Base-by-base conservation (phyloP, 768 basidiomycete species). In the Collybia sp. region DNA sequence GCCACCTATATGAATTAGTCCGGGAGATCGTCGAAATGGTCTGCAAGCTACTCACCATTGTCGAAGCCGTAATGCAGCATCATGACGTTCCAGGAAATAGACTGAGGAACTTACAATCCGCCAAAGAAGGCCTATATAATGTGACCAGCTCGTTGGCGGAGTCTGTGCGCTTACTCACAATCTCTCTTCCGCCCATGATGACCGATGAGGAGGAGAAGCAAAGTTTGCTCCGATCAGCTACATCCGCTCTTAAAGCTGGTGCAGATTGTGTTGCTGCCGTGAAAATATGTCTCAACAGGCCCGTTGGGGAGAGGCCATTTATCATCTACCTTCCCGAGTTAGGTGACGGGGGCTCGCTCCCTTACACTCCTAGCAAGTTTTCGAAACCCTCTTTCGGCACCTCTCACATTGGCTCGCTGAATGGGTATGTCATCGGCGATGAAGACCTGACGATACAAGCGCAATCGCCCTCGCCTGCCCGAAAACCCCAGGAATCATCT, bases 1-100 rank as follows among this genome's bases (percentile, higher is more conserved):
- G 91, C 1, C 88, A 93, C 54, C 76, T 98, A 64, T 93, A 96
- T 59, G 93, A 97, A 54, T 80, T 97, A 44, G 91, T 94, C n/a
- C 81, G 87, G 43, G 91, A 95, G 66, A 88, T 93, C 40, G 88
- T 97, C 43, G 93, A 95, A 63, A 84, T 87, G 69, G 93, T 96
- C 16, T 88, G 91, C 69, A 89, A 88, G 59, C 75, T 96, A 49
- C 76, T 99, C 44, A 86, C 85, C 25, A 83, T 98, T 45, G 92
- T 95, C 40, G 95, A 98, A 61, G 83, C 85, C 8, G 89, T 96
- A 35, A 79, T 85, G 57, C 77, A 76, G 43, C 86, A 91, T 58
- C 80, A 85, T 2, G 83, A 83, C 39, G 71, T 93, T 35, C 78
- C 81, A 32, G 57, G 67, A 25, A 70, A 80, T 49, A 84, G 87